Evolutionary conservation across 2,329 filamentous ascomycete species (phyloP), one percentile per base, ranked within the genome.

Genomic region (Colletotrichum aenigma): DNA sequence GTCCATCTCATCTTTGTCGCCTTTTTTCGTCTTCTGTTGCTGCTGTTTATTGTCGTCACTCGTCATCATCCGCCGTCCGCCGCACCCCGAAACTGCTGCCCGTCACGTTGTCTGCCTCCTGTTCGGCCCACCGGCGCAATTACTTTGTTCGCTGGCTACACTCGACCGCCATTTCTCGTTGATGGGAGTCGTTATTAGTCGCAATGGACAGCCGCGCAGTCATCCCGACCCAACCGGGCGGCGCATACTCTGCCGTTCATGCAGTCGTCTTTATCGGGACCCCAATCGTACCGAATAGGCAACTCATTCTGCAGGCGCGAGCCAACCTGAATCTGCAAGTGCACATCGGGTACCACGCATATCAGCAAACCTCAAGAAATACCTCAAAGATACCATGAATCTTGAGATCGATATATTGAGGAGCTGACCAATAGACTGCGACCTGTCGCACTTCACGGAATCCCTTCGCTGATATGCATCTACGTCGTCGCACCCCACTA

Each of bases 1-100:
- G 93, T 89, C 69, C 48, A n/a, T 60, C 65, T 58, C 32, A 66
- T 75, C 68, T 76, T 64, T 34, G 32, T 64, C 62, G 24, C 28
- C 21, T 34, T 67, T 24, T 34, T 28, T 16, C 16, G 13, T 16
- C 21, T 36, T 38, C n/a, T 16, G 60, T 64, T 32, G 30, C 30
- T 64, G 26, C 12, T 21, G 58, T 7, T 38, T 10, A 62, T 24
- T 18, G 58, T 62, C 28, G 7, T 34, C 28, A 62, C 13, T 62
- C 43, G 58, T 28, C 24, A 32, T 62, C 58, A 28, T 28, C 30
- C 26, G 13, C 38, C n/a, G 12, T 38, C 30, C 34, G 18, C 2
- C 9, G 15, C 58, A 34, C 4, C 30, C 15, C n/a, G n/a, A 64
- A 24, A 16, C 30, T 36, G 30, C 21, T 32, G 15, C 18, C 36